phyloP scores from a whole-genome alignment of 2,329 filamentous ascomycete species.

The Rhynchosporium secalis region DNA sequence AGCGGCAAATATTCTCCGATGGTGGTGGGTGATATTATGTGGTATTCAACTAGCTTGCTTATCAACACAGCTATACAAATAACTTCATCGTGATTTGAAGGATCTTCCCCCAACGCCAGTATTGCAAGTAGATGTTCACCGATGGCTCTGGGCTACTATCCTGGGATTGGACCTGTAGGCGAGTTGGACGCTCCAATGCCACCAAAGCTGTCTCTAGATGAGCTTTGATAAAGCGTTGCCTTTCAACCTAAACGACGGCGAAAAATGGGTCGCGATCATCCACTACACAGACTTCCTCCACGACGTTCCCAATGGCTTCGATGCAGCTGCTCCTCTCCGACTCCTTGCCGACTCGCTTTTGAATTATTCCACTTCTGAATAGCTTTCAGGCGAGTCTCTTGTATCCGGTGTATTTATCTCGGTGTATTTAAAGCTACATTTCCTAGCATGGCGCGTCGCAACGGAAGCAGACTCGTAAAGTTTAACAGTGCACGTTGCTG shows the following conservation, averaged over 20 bases:
- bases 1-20: not conserved
- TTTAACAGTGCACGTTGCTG: not conserved
- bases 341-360: not conserved
- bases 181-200: constrained; percentile 48
- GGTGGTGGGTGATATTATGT: not conserved
- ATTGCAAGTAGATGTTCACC: constrained; percentile 33
- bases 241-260: not conserved
- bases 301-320: not conserved
- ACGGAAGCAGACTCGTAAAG: not conserved
- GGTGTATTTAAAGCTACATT: constrained; percentile 19
- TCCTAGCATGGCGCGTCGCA: constrained; percentile 37
- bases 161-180: constrained; percentile 49
- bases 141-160: constrained; percentile 49
- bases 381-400: not conserved
- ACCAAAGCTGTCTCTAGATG: constrained; percentile 43
- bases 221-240: not conserved
- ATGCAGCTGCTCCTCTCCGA: not conserved
- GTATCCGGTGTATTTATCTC: not conserved
- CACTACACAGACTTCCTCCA: too few relatives aligned
- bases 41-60: constrained; percentile 45
- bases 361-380: not conserved
- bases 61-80: constrained; percentile 48
- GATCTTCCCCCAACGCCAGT: constrained; percentile 41
- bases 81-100: constrained; percentile 46
- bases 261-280: not conserved